phyloP scores from a whole-genome alignment of 495 filamentous ascomycete genomes.

The Symbiotaphrina buchneri region DNA sequence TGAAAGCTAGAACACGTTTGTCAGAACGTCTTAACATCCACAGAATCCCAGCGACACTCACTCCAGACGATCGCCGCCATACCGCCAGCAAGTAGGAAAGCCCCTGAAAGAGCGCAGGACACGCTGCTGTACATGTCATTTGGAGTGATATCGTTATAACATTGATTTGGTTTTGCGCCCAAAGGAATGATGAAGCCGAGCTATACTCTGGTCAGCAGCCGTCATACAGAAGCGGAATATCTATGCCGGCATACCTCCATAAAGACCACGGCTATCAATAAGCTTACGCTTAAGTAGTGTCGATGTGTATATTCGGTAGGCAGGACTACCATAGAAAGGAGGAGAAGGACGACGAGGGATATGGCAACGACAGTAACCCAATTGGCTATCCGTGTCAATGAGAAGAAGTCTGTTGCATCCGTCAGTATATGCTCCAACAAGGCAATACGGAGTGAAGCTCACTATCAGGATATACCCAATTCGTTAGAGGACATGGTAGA shows the following conservation, averaged over 20 bases:
- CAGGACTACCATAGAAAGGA: slow-evolving; percentile 62
- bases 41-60: slow-evolving; percentile 11
- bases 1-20: slow-evolving; percentile 30
- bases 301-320: slow-evolving; percentile 78
- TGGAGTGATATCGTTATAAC: slow-evolving; percentile 76
- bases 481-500: slow-evolving; percentile 68
- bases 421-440: too few species aligned
- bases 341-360: slow-evolving; percentile 47
- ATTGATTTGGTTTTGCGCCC: slow-evolving; percentile 57
- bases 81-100: slow-evolving; percentile 66
- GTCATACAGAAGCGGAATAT: slow-evolving; percentile 3
- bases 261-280: slow-evolving; percentile 48
- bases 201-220: slow-evolving; percentile 18
- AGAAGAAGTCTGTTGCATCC: slow-evolving; percentile 43
- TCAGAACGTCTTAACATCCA: neutral
- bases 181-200: slow-evolving; percentile 83
- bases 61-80: slow-evolving; percentile 67
- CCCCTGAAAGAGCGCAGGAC: slow-evolving; percentile 73
- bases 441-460: too few species aligned
- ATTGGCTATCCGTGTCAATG: slow-evolving; percentile 39
- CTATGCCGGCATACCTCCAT: slow-evolving; percentile 42
- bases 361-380: slow-evolving; percentile 63
- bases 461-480: slow-evolving; percentile 69
- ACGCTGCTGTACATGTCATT: slow-evolving; percentile 70
- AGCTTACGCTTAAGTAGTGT: slow-evolving; percentile 78